Base-by-base conservation (phyloP, 2,329 filamentous ascomycete genomes). In the Phyllosticta citribraziliensis region DNA sequence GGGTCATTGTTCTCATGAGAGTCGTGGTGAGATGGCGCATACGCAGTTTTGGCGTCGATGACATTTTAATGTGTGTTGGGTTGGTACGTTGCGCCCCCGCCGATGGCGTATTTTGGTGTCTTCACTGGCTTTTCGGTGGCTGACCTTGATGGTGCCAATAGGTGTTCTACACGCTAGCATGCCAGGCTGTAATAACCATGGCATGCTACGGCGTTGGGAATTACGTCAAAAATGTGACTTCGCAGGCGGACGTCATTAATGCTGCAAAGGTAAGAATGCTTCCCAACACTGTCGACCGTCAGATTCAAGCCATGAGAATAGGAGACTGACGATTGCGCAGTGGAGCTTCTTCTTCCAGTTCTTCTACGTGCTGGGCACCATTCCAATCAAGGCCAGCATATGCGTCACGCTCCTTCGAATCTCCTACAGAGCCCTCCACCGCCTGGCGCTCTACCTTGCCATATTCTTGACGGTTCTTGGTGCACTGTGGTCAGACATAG, bases 401-500 rank as follows among this genome's bases (percentile, higher is more conserved):
- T 61, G 58, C 58, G 40, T 56, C 11, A 47, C 58, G 20, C 40
- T 61, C 14, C 24, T 61, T 5, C 58, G 58, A 27, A 61, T 61
- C 53, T 52, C 58, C 22, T 47, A 47, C 24, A 19, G 52, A 11
- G 22, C 14, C 22, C 25, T 51, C 12, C 56, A 61, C 54, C 58
- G 58, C 25, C 47, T 52, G 35, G 30, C 53, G 47, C 53, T 61
- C 17, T 52, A 33, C 17, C 17, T 19, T n/a, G 56, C 56, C 54
- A 25, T 61, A 9, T n/a, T 52, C 20, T 25, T 61, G 25, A 51
- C 50, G 6, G 5, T 22, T 25, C 4, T 56, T 24, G 55, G 35
- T 54, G 53, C 54, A 4, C 25, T 56, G n/a, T 12, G 8, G 24
- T 56, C 58, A n/a, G 52, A 58, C 40, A 22, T 62, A 6, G 40